These are phyloP conservation scores for Baorangia bicolor DNA, from an alignment of 768 basidiomycete genomes.

Conservation along the genomic window DNA sequence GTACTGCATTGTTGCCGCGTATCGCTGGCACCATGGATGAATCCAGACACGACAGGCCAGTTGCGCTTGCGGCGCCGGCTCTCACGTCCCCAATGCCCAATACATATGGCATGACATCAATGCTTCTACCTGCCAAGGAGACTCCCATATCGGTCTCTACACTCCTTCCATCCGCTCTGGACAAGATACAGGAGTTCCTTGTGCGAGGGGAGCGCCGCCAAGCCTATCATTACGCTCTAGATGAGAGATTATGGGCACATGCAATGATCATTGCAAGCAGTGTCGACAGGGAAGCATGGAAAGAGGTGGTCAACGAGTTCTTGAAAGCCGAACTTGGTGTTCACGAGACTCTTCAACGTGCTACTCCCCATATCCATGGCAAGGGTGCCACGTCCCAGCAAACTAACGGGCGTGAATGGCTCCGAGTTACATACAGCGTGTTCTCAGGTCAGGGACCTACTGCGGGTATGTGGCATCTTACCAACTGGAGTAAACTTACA, in stretches of 20 bases:
- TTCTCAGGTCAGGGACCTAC: constrained; percentile 81
- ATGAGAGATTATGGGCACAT: constrained; percentile 91
- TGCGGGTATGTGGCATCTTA: constrained; percentile 48
- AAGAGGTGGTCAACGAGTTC: constrained; percentile 86
- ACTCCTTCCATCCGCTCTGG: constrained; percentile 62
- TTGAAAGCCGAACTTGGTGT: constrained; percentile 68
- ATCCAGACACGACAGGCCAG: constrained; percentile 20
- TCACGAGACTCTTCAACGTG: constrained; percentile 29
- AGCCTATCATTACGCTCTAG: constrained; percentile 86
- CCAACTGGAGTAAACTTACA: constrained; percentile 1
- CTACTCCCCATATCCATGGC: constrained; percentile 14
- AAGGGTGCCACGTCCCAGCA: constrained; percentile 23
- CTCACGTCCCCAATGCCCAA: constrained; percentile 31
- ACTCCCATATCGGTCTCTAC: constrained; percentile 55
- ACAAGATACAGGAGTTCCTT: constrained; percentile 77
- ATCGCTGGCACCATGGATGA: constrained; percentile 34
- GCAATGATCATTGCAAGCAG: constrained; percentile 93
- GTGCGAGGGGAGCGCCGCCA: constrained; percentile 80
- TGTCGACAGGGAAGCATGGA: constrained; percentile 92
- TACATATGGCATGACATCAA: constrained; percentile 13
- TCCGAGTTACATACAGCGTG: constrained; percentile 79
- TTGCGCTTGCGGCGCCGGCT: constrained; percentile 24
- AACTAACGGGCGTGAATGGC: constrained; percentile 61
- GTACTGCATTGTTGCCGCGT: constrained; percentile 66
- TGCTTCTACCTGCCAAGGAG: constrained; percentile 39